phyloP scores from a whole-genome alignment of 176 grass and related monocot species.

The Rhynchospora tenuis region DNA sequence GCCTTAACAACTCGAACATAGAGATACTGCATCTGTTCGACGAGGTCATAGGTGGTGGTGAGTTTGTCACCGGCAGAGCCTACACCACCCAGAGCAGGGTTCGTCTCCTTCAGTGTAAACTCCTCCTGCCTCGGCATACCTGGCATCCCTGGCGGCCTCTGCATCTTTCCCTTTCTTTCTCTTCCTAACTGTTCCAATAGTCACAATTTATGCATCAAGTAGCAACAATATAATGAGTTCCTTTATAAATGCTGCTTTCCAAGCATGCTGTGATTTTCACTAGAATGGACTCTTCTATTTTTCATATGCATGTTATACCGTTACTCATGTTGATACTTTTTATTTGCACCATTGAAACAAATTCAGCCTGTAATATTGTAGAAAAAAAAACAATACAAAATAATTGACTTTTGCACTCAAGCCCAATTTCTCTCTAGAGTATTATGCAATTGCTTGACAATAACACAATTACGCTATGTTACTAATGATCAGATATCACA shows the following conservation, averaged over 20 bases:
- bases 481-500: background rate
- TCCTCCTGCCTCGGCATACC: conserved; percentile 21
- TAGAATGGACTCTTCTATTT: background rate
- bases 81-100: conserved; percentile 43
- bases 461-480: background rate
- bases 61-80: conserved; percentile 43
- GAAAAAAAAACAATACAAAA: background rate
- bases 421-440: background rate
- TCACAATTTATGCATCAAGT: background rate
- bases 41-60: conserved; percentile 44
- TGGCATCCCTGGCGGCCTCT: conserved; percentile 21
- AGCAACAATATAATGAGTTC: background rate
- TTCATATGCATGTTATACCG: background rate
- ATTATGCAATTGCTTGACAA: background rate
- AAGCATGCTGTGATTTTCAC: background rate
- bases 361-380: background rate
- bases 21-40: conserved; percentile 59
- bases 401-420: background rate
- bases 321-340: background rate
- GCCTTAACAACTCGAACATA: conserved; percentile 57
- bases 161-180: conserved; percentile 29
- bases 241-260: background rate
- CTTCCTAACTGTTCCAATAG: background rate
- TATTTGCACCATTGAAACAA: background rate
- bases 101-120: conserved; percentile 41